Evolutionary conservation across 2,329 filamentous ascomycete species (phyloP).

Genomic region (Stachybotrys elegans): DNA sequence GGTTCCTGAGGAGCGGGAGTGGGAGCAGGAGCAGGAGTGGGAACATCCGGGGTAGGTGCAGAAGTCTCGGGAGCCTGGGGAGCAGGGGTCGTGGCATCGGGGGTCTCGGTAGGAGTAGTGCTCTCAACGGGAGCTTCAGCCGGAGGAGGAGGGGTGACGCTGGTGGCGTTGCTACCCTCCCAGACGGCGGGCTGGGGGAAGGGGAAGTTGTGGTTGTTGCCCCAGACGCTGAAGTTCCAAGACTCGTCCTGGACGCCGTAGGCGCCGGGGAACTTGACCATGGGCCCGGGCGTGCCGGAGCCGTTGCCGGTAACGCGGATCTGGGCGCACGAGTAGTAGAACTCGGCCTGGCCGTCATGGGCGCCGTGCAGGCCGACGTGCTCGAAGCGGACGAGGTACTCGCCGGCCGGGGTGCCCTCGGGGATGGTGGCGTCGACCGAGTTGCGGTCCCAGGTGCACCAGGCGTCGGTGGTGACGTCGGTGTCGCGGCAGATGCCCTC

Average conservation of each 20-base stretch:
- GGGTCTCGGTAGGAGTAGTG: neutral
- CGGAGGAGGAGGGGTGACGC: too few relatives aligned
- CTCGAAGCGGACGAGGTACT: slow-evolving; percentile 1
- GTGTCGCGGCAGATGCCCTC: neutral
- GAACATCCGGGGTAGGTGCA: neutral
- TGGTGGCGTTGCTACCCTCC: too few relatives aligned
- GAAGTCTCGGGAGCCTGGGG: neutral
- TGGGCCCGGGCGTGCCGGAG: neutral
- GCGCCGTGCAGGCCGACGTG: slow-evolving; percentile 1
- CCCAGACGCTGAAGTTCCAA: too few relatives aligned
- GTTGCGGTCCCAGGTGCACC: neutral
- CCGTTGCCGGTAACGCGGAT: neutral
- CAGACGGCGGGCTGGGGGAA: too few relatives aligned
- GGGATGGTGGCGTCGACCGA: neutral
- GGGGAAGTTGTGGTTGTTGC: too few relatives aligned
- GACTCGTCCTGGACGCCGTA: too few relatives aligned
- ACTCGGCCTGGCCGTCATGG: neutral
- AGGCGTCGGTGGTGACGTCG: slow-evolving; percentile 1
- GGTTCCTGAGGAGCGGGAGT: neutral
- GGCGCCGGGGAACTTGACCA: slow-evolving; percentile 1
- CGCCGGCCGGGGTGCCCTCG: slow-evolving; percentile 1
- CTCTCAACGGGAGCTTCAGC: too few relatives aligned
- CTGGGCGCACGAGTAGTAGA: slow-evolving; percentile 1
- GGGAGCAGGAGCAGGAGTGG: neutral
- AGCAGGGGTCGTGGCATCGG: neutral